Conservation (phyloP, 768 basidiomycete species). For the Piloderma croceum region DNA sequence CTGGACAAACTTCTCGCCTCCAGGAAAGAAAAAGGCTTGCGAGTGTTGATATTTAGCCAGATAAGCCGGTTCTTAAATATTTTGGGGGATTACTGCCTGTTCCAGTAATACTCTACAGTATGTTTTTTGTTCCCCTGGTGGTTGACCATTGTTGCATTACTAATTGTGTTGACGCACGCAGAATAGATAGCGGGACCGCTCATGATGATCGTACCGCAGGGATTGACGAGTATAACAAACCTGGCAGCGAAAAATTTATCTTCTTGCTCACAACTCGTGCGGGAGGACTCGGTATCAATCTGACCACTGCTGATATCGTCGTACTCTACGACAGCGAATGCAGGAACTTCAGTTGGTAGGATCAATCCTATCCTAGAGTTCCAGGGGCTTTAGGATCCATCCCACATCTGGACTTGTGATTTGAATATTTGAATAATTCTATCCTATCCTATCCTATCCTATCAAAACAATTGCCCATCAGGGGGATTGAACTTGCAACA, state of each 20-base stretch:
- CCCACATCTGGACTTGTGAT: no score
- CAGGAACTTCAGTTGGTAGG: no score
- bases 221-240: constrained; percentile 97
- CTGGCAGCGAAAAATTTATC: constrained; percentile 90
- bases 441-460: no score
- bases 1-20: constrained; percentile 85
- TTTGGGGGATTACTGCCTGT: constrained; percentile 93
- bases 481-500: no score
- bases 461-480: no score
- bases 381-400: no score
- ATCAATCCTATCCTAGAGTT: no score
- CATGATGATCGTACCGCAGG: constrained; percentile 94
- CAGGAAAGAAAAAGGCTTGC: constrained; percentile 91
- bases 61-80: constrained; percentile 99
- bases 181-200: constrained; percentile 92
- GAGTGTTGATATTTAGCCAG: constrained; percentile 96
- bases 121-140: constrained; percentile 24
- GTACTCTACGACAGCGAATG: constrained; percentile 96
- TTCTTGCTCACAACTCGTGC: constrained; percentile 96
- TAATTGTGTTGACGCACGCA: constrained; percentile 73
- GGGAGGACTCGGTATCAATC: constrained; percentile 94
- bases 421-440: no score
- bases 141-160: constrained; percentile 4
- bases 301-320: constrained; percentile 92
- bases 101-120: constrained; percentile 83